These are phyloP conservation scores for Sporothrix variecibatus DNA, from an alignment of 2,329 filamentous ascomycete species.

Conservation along the genomic window DNA sequence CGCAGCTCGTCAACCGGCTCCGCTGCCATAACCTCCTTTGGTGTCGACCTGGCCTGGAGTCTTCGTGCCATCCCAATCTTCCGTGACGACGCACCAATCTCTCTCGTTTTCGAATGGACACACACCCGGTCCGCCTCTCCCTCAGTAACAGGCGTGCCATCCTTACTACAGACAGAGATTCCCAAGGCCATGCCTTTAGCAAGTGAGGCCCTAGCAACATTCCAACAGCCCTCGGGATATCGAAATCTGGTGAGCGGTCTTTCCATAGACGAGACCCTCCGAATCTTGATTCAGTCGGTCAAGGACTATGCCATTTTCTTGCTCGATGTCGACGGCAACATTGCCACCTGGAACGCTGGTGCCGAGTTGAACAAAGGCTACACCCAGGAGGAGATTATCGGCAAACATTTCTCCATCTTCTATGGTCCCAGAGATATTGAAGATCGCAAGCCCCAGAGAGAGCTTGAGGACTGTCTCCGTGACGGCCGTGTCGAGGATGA, in stretches of 20 bases:
- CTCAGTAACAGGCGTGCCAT: neutral
- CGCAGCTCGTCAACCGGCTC: slow-evolving; percentile 31
- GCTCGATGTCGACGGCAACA: slow-evolving; percentile 56
- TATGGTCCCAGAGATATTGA: slow-evolving; percentile 55
- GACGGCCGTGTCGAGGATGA: slow-evolving; percentile 61
- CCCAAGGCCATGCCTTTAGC: neutral
- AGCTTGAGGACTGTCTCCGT: slow-evolving; percentile 54
- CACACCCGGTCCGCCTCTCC: neutral
- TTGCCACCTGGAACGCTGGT: slow-evolving; percentile 60
- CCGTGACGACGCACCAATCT: slow-evolving; percentile 36
- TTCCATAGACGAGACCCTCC: slow-evolving; percentile 50
- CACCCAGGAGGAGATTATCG: slow-evolving; percentile 54
- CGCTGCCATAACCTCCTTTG: neutral
- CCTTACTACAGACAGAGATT: neutral
- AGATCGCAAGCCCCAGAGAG: slow-evolving; percentile 52
- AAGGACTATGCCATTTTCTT: slow-evolving; percentile 66
- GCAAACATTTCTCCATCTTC: slow-evolving; percentile 59
- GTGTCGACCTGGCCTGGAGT: slow-evolving; percentile 34
- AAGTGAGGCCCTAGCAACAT: neutral
- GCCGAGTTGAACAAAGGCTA: slow-evolving; percentile 60
- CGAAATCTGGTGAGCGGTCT: slow-evolving; percentile 2
- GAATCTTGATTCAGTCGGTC: slow-evolving; percentile 62
- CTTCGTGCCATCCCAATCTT: slow-evolving; percentile 40
- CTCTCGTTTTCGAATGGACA: slow-evolving; percentile 39
- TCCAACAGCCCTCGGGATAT: neutral